Base-by-base conservation (phyloP, 495 filamentous ascomycete species). In the Penicillium atrosanguineum region DNA sequence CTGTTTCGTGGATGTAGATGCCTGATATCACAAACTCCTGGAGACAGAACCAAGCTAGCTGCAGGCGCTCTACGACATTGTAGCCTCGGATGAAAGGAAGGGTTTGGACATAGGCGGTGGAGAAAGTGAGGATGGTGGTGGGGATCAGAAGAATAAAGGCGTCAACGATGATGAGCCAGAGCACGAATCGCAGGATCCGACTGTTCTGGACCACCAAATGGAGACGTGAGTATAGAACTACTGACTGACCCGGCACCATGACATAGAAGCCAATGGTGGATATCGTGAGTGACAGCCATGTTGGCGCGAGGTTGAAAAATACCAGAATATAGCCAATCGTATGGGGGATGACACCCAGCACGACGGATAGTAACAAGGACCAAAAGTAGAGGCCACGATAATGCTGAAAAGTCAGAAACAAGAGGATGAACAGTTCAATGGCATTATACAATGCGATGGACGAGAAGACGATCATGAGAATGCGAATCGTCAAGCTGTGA, bases 141-240 rank as follows among this genome's bases (percentile, higher is more conserved):
- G 80, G 78, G 3, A 80, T 65, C 55, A 73, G 52, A 11, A 82
- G 62, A 36, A 82, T 45, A 38, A 82, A 18, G 15, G 72, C 69
- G 62, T 84, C 72, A 60, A 80, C 40, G 18, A 85, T 75, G 48
- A 88, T 86, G 64, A 86, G 77, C 59, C 49, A 72, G 6, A 81
- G 71, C 0, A 86, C 69, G 25, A 66, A 60, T n/a, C 78, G 77
- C 2, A 86, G 62, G 8, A 77, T 49, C n/a, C 55, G 65, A 15
- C 59, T 64, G 21, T 72, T 78, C 39, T 76, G 73, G 7, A 79
- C 69, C 18, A 88, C 71, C 26, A 87, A 67, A 58, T 87, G 81
- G 0, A 88, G 77, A 9, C 85, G 80, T 4, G 84, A 87, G 59
- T 81, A 88, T 9, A 88, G 74, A 4, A 88, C 83, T 14, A 87